Evolutionary conservation across 495 filamentous ascomycete genomes (phyloP), one percentile per base, ranked within the genome.

Genomic region (Durotheca rogersii): DNA sequence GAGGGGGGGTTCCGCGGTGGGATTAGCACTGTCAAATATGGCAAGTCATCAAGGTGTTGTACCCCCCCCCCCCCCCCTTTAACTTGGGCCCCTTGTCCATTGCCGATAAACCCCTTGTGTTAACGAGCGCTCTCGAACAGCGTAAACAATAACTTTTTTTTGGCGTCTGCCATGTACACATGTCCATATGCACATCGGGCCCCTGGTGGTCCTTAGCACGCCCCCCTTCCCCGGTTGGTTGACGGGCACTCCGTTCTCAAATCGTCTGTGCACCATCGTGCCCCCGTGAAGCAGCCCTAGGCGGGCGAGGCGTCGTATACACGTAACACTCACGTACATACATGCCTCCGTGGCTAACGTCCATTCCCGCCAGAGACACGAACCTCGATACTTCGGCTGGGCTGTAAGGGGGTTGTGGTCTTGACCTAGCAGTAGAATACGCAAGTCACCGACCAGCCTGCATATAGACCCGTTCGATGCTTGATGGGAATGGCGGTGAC

Each of bases 401-500:
- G 39, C 21, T 15, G 36, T 43, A 47, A 20, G 42, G 37, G 30
- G 23, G 20, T 47, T 17, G 11, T 2, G 34, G 31, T 44, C 51
- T n/a, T n/a, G n/a, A n/a, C n/a, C n/a, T n/a, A n/a, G n/a, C 44
- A 41, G 19, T 15, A 38, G 38, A 19, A 15, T 44, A 23, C 37
- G 33, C 20, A 40, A 20, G 12, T 55, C 14, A 30, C 27, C 35
- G 34, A 27, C 38, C 39, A 6, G 29, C 39, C n/a, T n/a, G n/a
- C n/a, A n/a, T n/a, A 37, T 18, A 36, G 49, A 16, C 23, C 38
- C 33, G 38, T 34, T 52, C 21, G 27, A 34, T 25, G 39, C 40
- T 40, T 18, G 15, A 43, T 58, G 16, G 47, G 51, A 60, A 45
- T 56, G 16, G 52, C 52, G 57, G 57, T 60, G 47, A 56, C 57